Evolutionary conservation across 768 basidiomycete genomes (phyloP).

Genomic region (Tricholomella constricta): DNA sequence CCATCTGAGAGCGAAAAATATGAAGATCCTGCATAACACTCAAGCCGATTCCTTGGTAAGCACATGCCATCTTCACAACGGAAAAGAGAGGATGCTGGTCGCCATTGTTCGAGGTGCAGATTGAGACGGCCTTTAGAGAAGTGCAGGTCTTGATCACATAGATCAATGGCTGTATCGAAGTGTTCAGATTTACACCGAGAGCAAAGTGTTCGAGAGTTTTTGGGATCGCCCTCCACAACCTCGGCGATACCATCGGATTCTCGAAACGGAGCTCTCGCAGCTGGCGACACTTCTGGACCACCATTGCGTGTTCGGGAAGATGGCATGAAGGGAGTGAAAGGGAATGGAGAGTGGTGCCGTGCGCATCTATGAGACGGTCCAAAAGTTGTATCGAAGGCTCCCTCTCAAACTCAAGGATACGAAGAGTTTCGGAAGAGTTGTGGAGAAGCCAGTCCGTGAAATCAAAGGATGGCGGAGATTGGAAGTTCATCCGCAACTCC

Average conservation of each 20-base stretch:
- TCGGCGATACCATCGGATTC: conserved; percentile 45
- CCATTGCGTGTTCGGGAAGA: conserved; percentile 46
- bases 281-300: conserved; percentile 47
- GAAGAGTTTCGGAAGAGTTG: conserved; percentile 51
- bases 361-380: conserved; percentile 52
- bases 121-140: conserved; percentile 48
- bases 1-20: conserved; percentile 52
- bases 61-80: conserved; percentile 64
- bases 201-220: conserved; percentile 54
- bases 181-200: conserved; percentile 61
- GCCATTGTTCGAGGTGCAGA: conserved; percentile 57
- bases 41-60: conserved; percentile 59
- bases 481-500: conserved; percentile 65
- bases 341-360: conserved; percentile 51
- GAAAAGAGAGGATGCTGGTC: conserved; percentile 51
- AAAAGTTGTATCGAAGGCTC: conserved; percentile 59
- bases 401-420: conserved; percentile 57
- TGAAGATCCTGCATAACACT: conserved; percentile 51
- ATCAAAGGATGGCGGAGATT: conserved; percentile 58
- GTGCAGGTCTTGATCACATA: conserved; percentile 51
- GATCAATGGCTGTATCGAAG: conserved; percentile 53
- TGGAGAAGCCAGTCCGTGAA: conserved; percentile 73
- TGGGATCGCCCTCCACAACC: conserved; percentile 52
- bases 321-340: conserved; percentile 59
- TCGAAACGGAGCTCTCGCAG: conserved; percentile 62